Evolutionary conservation across 306 rosid genomes (phyloP).

Genomic region (Inga leiocalycina): DNA sequence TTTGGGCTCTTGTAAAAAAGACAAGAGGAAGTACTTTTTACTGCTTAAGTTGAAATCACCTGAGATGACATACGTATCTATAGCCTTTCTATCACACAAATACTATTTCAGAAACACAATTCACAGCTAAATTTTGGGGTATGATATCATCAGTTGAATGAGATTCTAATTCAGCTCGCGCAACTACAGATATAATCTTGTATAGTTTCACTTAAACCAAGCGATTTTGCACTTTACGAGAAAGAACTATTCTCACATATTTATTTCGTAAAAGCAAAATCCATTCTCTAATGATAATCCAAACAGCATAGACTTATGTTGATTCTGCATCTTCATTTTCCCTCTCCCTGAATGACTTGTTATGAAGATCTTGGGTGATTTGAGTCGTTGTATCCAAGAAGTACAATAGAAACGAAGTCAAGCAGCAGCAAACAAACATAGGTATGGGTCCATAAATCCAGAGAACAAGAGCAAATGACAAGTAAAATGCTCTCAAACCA

Average conservation of each 20-base stretch:
- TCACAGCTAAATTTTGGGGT: conserved; percentile 9
- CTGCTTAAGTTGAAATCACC: neutral
- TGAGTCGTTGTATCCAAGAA: conserved; percentile 86
- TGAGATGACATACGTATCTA: neutral
- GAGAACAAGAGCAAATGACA: conserved; percentile 83
- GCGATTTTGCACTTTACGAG: too few species aligned
- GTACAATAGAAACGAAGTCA: conserved; percentile 67
- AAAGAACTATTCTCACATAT: too few species aligned
- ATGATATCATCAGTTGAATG: neutral
- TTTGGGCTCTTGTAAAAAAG: too few species aligned
- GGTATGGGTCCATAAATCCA: conserved; percentile 96
- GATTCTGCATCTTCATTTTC: conserved; percentile 39
- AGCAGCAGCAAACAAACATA: conserved; percentile 72
- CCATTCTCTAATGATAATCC: too few species aligned
- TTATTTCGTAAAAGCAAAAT: too few species aligned
- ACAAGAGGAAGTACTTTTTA: neutral
- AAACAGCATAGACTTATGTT: conserved; percentile 8
- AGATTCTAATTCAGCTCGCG: conserved; percentile 9
- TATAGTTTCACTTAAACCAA: too few species aligned
- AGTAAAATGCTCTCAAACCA: conserved; percentile 82
- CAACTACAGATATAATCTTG: conserved; percentile 11
- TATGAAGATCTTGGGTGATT: conserved; percentile 75
- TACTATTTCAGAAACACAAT: conserved; percentile 8
- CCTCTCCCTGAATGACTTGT: conserved; percentile 47
- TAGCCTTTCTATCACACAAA: neutral